Percentiles rank a stretch among this genome's conserved stretches.
Evolutionary conservation across 805 yeast species (phyloP).

Genomic region (Zygosaccharomyces bisporus): DNA sequence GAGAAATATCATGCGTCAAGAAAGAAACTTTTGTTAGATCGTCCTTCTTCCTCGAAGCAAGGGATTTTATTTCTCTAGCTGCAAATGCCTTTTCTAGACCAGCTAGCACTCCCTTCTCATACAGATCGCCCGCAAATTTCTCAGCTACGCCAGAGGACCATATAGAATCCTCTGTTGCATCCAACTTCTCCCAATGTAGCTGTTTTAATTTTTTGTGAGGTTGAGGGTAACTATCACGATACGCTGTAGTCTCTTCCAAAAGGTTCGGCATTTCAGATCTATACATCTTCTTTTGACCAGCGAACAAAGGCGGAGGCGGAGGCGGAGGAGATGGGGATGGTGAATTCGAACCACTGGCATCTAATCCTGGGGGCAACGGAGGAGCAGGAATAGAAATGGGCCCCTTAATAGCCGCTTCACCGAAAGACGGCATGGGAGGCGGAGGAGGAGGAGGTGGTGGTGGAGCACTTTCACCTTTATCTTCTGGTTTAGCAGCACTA

Average conservation of each 20-base stretch:
- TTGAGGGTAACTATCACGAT: conserved; percentile 53
- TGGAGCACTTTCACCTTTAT: conserved; percentile 22
- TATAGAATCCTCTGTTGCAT: conserved; percentile 76
- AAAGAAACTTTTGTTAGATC: conserved; percentile 58
- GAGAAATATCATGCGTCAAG: conserved; percentile 80
- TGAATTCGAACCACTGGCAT: conserved; percentile 1
- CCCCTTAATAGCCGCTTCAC: conserved; percentile 1
- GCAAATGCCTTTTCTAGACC: conserved; percentile 86
- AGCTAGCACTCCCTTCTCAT: conserved; percentile 72
- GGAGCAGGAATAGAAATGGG: conserved; percentile 28
- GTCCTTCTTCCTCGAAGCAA: conserved; percentile 44
- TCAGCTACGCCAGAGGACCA: conserved; percentile 71
- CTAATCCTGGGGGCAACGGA: conserved; percentile 36
- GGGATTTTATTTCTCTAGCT: conserved; percentile 63
- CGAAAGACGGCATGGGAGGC: conserved; percentile 17
- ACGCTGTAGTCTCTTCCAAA: conserved; percentile 33
- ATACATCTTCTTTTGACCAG: conserved; percentile 6
- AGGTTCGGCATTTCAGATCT: conserved; percentile 29
- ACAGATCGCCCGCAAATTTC: conserved; percentile 54
- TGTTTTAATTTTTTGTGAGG: conserved; percentile 83
- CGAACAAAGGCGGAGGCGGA: conserved; percentile 31
- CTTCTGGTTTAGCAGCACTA: background rate
- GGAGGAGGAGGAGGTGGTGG: conserved; percentile 25
- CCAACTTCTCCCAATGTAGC: conserved; percentile 94
- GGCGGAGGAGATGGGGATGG: conserved; percentile 39